Base-by-base conservation (phyloP, 2,329 filamentous ascomycete species). In the Alternaria brassicae region DNA sequence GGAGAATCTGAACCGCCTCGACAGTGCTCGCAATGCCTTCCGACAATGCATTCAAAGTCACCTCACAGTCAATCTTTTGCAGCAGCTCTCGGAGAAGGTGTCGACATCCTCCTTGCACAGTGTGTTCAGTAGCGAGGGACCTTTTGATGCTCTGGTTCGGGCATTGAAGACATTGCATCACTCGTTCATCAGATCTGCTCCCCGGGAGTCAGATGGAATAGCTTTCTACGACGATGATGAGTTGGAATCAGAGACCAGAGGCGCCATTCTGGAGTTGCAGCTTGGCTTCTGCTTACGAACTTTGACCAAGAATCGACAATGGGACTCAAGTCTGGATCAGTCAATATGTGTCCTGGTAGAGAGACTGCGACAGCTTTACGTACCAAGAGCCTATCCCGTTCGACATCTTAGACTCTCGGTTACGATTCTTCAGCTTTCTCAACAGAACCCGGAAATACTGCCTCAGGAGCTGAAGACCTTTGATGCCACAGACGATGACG, bases 31-130 rank as follows among this genome's bases (percentile, higher is more conserved):
- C 10, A 81, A 83, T 30, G 84, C 86, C 2, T 81, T 90, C 6
- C 80, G 83, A 49, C 82, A 85, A 15, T 85, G 91, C n/a, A 84
- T 89, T 56, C 83, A 85, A 15, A 84, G 83, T 53, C 81, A 90
- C 67, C 81, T 91, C 5, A 83, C 85, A 25, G 82, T 86, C 37
- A 87, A 86, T 2, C 80, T 84, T 1, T 76, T 91, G 25, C 73
- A 80, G n/a, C 73, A 77, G 1, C 81, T 91, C n/a, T 83, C 84
- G 0, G 67, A 79, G 5, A 75, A 78, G 2, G 79, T 89, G 6
- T 74, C 81, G 1, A 82, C 75, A 1, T 78, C 81, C 45, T 81
- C 89, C 0, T 79, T 89, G 0, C 72, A 74, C 2, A 70, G 79
- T 4, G 83, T 85, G 1, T 90, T 89, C 85, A 75, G 77, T n/a